Evolutionary conservation across 75 land plant species (phyloP).

Genomic region (Cunninghamia lanceolata): DNA sequence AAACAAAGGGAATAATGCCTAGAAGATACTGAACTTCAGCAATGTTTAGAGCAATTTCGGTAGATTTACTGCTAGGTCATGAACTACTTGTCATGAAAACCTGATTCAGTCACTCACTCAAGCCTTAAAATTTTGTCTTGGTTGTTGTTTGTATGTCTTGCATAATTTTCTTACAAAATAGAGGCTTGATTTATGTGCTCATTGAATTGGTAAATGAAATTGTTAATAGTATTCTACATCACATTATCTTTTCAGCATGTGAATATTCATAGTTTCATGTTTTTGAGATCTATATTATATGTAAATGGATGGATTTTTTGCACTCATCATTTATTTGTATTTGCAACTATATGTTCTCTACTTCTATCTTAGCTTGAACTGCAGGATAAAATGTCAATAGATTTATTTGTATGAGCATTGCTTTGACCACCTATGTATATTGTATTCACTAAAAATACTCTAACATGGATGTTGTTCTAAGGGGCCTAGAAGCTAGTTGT

Average conservation of each 20-base stretch:
- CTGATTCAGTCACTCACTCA: not conserved
- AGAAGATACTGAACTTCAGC: not conserved
- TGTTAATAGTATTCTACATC: no score
- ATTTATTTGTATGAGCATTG: not conserved
- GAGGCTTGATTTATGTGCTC: no score
- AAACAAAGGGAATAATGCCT: no score
- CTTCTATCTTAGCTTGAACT: not conserved
- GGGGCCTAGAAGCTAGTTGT: not conserved
- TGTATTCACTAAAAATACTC: not conserved
- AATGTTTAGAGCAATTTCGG: no score
- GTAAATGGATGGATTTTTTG: not conserved
- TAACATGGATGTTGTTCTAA: not conserved
- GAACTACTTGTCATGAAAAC: no score
- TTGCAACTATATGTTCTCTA: no score
- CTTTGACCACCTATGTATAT: not conserved
- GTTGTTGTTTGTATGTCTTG: not conserved
- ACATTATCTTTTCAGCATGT: no score
- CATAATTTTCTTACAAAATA: no score
- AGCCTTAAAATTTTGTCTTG: not conserved
- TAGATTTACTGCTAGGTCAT: no score
- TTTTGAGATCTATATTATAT: not conserved
- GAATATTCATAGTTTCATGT: no score
- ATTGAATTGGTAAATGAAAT: no score
- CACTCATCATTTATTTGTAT: no score
- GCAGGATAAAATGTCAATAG: not conserved